Evolutionary conservation across 108 stramenopile genomes (phyloP).

Genomic region (Cyclostephanos invisitatus): DNA sequence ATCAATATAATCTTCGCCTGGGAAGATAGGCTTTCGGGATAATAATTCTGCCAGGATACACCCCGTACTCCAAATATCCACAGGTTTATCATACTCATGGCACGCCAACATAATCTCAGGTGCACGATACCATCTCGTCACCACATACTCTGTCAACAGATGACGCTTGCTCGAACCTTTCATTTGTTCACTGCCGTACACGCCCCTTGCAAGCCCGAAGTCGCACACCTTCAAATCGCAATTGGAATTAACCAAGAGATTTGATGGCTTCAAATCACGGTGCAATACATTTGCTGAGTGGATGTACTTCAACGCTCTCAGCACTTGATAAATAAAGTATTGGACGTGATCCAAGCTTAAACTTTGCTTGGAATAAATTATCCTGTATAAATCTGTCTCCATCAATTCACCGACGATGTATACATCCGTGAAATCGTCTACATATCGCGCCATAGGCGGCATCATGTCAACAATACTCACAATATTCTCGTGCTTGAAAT

Average conservation of each 20-base stretch:
- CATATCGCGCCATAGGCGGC: slow-evolving; percentile 78
- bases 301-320: slow-evolving; percentile 97
- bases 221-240: slow-evolving; percentile 99
- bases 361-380: slow-evolving; percentile 97
- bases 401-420: slow-evolving; percentile 98
- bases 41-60: slow-evolving; percentile 99
- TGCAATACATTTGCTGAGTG: slow-evolving; percentile 99
- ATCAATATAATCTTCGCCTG: slow-evolving; percentile 99
- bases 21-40: slow-evolving; percentile 93
- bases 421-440: slow-evolving; percentile 94
- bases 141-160: slow-evolving; percentile 93
- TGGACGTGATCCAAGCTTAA: slow-evolving; percentile 96
- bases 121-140: slow-evolving; percentile 98
- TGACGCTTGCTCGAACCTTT: slow-evolving; percentile 64
- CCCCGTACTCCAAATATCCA: slow-evolving; percentile 96
- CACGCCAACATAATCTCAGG: slow-evolving; percentile 99
- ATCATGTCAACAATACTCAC: slow-evolving; percentile 88
- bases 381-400: slow-evolving; percentile 99
- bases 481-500: slow-evolving; percentile 92
- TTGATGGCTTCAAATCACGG: slow-evolving; percentile 97
- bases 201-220: slow-evolving; percentile 96
- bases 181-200: slow-evolving; percentile 56
- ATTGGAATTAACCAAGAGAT: slow-evolving; percentile 98
- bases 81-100: slow-evolving; percentile 97
- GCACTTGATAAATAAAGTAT: slow-evolving; percentile 97